Percentiles rank a stretch among this genome's conserved stretches.
phyloP scores from a whole-genome alignment of 176 grass and related monocot species.

The Panicum miliaceum region DNA sequence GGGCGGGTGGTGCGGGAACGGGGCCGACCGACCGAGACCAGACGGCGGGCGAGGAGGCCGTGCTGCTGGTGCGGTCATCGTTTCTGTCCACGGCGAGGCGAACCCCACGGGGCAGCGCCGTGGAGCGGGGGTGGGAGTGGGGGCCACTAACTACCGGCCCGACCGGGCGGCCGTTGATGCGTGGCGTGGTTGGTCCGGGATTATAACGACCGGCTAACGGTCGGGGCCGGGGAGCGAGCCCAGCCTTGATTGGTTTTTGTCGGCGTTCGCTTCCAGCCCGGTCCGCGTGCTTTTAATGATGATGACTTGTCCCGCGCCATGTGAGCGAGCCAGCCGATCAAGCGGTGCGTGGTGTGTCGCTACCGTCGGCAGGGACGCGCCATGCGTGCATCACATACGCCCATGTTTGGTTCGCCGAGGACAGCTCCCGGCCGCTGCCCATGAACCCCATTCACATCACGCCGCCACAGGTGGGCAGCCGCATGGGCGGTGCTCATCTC shows the following conservation, averaged over 20 bases:
- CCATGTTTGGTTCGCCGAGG: background rate
- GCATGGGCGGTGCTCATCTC: background rate
- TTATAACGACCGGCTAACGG: constrained; percentile 34
- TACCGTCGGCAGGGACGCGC: background rate
- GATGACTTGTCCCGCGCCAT: background rate
- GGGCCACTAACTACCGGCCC: constrained; percentile 32
- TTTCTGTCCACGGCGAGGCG: constrained; percentile 9
- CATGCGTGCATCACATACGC: background rate
- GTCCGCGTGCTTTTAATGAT: background rate
- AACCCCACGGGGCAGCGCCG: background rate
- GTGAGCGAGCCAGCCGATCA: background rate
- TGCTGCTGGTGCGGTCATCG: background rate
- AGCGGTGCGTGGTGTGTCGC: background rate
- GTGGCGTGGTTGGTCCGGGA: constrained; percentile 25
- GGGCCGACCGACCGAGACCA: background rate
- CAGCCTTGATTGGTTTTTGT: background rate
- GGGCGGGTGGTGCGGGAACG: background rate
- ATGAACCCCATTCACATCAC: background rate
- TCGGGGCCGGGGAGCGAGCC: background rate
- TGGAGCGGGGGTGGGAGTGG: background rate
- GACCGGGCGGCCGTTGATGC: background rate
- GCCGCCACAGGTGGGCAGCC: background rate
- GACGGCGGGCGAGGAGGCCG: background rate
- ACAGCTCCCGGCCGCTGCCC: background rate
- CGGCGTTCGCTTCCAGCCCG: background rate